These are phyloP conservation scores for Ilex aquifolium DNA, from an alignment of 257 asterid species.

Conservation along the genomic window DNA sequence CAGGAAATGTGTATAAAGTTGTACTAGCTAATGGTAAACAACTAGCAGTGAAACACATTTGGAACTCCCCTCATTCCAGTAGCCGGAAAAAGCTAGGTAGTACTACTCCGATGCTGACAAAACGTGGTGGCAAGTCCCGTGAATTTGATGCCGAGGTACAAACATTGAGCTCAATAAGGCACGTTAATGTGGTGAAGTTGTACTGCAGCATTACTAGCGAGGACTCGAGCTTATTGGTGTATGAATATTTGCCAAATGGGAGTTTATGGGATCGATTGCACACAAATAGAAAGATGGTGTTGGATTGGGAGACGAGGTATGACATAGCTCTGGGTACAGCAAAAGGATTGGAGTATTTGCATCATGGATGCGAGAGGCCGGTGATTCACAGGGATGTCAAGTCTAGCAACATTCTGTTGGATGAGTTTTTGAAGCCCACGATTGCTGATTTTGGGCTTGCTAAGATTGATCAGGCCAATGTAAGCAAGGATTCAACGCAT, in stretches of 20 bases:
- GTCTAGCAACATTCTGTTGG: conserved; percentile 88
- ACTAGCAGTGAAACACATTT: conserved; percentile 68
- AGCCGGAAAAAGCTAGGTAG: conserved; percentile 17
- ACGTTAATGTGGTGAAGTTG: conserved; percentile 78
- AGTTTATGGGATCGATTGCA: conserved; percentile 86
- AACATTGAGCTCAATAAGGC: conserved; percentile 75
- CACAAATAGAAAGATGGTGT: conserved; percentile 33
- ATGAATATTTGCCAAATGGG: conserved; percentile 91
- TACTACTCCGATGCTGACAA: conserved; percentile 43
- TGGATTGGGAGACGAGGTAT: conserved; percentile 73
- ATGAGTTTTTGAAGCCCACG: conserved; percentile 62
- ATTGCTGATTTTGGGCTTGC: conserved; percentile 95
- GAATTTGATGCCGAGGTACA: conserved; percentile 81
- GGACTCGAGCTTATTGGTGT: conserved; percentile 81
- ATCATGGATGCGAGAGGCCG: conserved; percentile 70
- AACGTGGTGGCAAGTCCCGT: conserved; percentile 25
- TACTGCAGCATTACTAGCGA: conserved; percentile 80
- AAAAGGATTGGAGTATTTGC: conserved; percentile 79
- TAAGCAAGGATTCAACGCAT: conserved; percentile 50
- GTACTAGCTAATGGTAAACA: conserved; percentile 36
- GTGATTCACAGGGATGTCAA: conserved; percentile 86
- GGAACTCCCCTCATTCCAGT: conserved; percentile 32
- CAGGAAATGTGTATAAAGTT: conserved; percentile 68
- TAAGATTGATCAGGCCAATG: conserved; percentile 44
- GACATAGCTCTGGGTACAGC: conserved; percentile 89